A percentile compares a stretch with the other conserved stretches of the same genome.
These are phyloP conservation scores for Xylaria sp. DNA, from an alignment of 2,329 filamentous ascomycete genomes.

Conservation along the genomic window DNA sequence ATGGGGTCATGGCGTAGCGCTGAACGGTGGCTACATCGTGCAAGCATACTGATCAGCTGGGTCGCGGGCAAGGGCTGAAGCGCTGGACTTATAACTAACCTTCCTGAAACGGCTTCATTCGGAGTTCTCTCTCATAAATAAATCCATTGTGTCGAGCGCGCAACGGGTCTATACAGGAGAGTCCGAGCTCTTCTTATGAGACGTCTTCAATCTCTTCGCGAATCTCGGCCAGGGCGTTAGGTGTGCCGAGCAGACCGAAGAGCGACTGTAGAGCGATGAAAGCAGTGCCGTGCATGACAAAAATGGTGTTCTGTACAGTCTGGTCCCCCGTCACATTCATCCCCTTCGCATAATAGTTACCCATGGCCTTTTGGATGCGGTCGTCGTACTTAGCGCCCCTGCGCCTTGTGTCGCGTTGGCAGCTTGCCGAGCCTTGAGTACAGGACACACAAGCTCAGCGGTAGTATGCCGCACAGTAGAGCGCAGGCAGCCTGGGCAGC, in stretches of 20 bases:
- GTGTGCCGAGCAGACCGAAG: constrained; percentile 18
- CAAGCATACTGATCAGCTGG: too few species aligned
- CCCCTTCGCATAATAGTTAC: constrained; percentile 36
- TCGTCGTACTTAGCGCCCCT: constrained; percentile 34
- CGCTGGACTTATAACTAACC: constrained; percentile 24
- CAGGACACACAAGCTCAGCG: constrained; percentile 36
- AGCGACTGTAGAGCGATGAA: constrained; percentile 31
- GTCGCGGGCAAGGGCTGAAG: too few species aligned
- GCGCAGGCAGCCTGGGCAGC: too few species aligned
- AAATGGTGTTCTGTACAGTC: constrained; percentile 38
- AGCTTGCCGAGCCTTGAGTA: constrained; percentile 36
- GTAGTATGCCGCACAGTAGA: neutral
- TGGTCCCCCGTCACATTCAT: constrained; percentile 36
- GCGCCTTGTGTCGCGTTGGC: constrained; percentile 22
- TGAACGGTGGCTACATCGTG: too few species aligned
- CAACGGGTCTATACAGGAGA: constrained; percentile 35
- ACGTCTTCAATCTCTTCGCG: constrained; percentile 36
- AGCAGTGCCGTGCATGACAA: constrained; percentile 38
- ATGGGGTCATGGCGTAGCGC: constrained; percentile 26
- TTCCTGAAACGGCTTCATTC: constrained; percentile 38
- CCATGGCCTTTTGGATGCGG: constrained; percentile 40
- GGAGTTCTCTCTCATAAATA: constrained; percentile 39
- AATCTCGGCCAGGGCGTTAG: constrained; percentile 30
- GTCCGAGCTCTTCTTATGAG: constrained; percentile 29
- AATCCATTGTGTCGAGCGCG: constrained; percentile 37